Evolutionary conservation across 164 flowering plant genomes (phyloP), one percentile per base, ranked within the genome.

Genomic region (Liquidambar formosana): DNA sequence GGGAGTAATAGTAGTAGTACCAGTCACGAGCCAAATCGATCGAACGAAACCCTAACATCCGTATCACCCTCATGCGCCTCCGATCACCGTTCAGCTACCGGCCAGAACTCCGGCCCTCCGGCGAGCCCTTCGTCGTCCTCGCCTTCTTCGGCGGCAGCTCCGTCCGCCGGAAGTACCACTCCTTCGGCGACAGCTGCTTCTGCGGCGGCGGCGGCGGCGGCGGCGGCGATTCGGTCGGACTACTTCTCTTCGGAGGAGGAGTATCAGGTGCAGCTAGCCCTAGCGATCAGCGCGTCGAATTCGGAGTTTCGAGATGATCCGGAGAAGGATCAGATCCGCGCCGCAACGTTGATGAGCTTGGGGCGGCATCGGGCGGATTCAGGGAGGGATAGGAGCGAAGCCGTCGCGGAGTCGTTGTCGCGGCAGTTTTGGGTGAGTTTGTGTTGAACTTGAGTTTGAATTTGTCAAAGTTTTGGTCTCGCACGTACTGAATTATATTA

Each of bases 281-380:
- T 95, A 64, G 99, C 99, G 45, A 86, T 95, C 67, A 93, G 98
- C 65, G 98, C 89, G 16, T 95, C 98, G 1, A 86, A 86, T 74
- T 80, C 94, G 53, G 88, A 87, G 10, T 66, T 71, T 41, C 73
- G 82, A 0, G 83, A 78, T 18, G 85, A 82, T 82, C 78, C 78
- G 14, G 97, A 87, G 76, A 83, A 75, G 61, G 94, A 92, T 77
- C 97, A 89, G 89, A 90, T 90, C 81, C 88, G 85, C 3, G 88
- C 89, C 0, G 94, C 95, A 26, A 90, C 88, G 18, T 64, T 85
- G 69, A 45, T 89, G 83, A 89, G 94, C 74, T 76, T 90, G 73
- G 87, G 86, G 15, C 67, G 80, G 48, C 67, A 74, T 25, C 75
- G 71, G 71, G 57, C 43, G 8, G 85, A 76, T 51, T 69, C 70